Percentiles rank a stretch among this genome's conserved stretches.
Evolutionary conservation across 495 filamentous ascomycete genomes (phyloP).

Genomic region (Margaritispora aquatica): DNA sequence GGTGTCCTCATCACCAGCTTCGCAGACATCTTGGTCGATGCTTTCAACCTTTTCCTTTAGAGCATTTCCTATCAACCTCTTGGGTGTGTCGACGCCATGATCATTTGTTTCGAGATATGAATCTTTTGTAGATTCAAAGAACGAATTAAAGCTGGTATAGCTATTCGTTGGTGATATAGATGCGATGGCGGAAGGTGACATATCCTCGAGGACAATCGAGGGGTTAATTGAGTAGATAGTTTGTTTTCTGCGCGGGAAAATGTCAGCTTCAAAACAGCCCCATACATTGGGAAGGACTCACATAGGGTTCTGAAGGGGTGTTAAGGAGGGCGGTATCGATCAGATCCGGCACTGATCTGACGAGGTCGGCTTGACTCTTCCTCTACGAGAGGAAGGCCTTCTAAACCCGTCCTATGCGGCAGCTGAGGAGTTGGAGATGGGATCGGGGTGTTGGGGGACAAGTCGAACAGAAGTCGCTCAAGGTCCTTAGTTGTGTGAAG

Average conservation of each 20-base stretch:
- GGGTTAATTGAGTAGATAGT: background rate
- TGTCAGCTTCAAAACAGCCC: background rate
- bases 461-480: conserved; percentile 44
- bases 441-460: conserved; percentile 50
- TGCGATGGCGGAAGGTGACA: conserved; percentile 66
- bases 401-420: conserved; percentile 96
- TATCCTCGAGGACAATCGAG: conserved; percentile 40
- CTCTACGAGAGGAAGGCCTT: conserved; percentile 94
- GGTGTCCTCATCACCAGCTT: conserved; percentile 86
- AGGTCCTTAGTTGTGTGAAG: conserved; percentile 41
- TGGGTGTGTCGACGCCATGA: conserved; percentile 33
- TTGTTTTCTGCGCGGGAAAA: background rate
- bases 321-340: conserved; percentile 90
- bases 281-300: background rate
- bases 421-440: conserved; percentile 67
- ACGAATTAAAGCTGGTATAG: conserved; percentile 22
- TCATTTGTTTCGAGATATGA: conserved; percentile 23
- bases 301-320: conserved; percentile 25
- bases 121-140: conserved; percentile 19
- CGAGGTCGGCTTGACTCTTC: conserved; percentile 90
- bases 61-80: conserved; percentile 66
- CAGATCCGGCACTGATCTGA: conserved; percentile 77
- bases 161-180: conserved; percentile 38
- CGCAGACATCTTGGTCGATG: conserved; percentile 80
- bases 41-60: conserved; percentile 73